These are phyloP conservation scores for Podospora australis DNA, from an alignment of 495 filamentous ascomycete genomes.

Conservation along the genomic window DNA sequence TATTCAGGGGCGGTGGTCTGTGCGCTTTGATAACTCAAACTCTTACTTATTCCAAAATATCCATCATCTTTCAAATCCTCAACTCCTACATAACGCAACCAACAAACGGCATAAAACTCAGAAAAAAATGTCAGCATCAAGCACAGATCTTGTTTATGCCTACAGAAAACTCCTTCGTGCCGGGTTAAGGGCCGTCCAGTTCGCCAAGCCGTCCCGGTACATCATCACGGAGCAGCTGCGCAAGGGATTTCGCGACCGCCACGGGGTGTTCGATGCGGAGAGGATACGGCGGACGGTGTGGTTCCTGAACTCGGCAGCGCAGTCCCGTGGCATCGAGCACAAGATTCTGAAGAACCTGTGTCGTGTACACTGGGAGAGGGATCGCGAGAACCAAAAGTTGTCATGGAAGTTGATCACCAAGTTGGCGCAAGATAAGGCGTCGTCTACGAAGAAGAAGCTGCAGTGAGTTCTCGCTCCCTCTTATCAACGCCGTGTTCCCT, in stretches of 20 bases:
- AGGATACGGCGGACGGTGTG: conserved; percentile 66
- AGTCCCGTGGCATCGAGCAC: conserved; percentile 67
- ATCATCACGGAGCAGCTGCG: conserved; percentile 59
- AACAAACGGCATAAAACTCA: not conserved
- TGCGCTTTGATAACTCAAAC: too few relatives aligned
- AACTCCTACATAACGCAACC: not conserved
- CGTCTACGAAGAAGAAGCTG: conserved; percentile 5
- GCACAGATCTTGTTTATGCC: conserved; percentile 51
- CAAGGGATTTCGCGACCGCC: conserved; percentile 58
- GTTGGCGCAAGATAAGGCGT: conserved; percentile 3
- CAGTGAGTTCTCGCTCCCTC: too few relatives aligned
- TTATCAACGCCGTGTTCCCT: too few relatives aligned
- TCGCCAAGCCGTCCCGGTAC: conserved; percentile 69
- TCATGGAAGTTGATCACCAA: conserved; percentile 4
- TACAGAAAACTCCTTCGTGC: conserved; percentile 76
- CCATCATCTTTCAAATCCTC: too few relatives aligned
- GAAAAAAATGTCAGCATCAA: conserved; percentile 3
- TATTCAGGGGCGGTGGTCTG: too few relatives aligned
- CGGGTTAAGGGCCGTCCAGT: conserved; percentile 70
- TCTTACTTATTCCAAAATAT: too few relatives aligned
- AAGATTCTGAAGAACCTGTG: conserved; percentile 70
- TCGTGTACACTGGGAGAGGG: conserved; percentile 42
- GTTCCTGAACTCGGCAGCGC: conserved; percentile 67
- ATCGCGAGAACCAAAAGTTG: not conserved
- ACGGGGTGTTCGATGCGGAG: conserved; percentile 48